phyloP scores from a whole-genome alignment of 495 filamentous ascomycete species.

The Trichocladium uniseriatum region DNA sequence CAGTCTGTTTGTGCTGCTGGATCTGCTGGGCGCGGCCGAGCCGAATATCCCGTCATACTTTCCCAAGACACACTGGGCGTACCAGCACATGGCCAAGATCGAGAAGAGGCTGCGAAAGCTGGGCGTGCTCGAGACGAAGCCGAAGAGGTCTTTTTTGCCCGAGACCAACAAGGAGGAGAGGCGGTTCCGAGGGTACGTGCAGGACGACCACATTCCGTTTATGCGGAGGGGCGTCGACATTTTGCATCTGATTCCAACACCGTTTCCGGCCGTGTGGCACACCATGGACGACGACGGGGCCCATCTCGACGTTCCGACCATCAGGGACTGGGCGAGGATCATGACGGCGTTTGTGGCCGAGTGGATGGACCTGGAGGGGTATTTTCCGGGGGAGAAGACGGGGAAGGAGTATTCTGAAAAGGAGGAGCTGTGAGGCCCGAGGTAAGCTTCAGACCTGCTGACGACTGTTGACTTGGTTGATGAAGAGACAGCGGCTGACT shows the following conservation, averaged over 20 bases:
- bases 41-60: conserved; percentile 76
- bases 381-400: conserved; percentile 30
- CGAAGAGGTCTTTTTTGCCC: conserved; percentile 32
- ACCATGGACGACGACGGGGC: conserved; percentile 71
- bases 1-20: conserved; percentile 83
- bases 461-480: too few relatives aligned
- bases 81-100: conserved; percentile 55
- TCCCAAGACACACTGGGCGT: conserved; percentile 87
- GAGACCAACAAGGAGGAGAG: conserved; percentile 46
- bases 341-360: conserved; percentile 78
- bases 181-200: conserved; percentile 44
- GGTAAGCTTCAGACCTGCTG: too few relatives aligned
- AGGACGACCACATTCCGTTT: conserved; percentile 90
- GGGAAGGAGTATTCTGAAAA: conserved; percentile 4
- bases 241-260: conserved; percentile 73
- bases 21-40: conserved; percentile 65
- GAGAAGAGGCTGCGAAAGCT: conserved; percentile 60
- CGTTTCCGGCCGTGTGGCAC: conserved; percentile 87
- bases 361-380: conserved; percentile 85
- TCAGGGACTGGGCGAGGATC: conserved; percentile 80
- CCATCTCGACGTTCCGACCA: conserved; percentile 74
- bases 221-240: conserved; percentile 75
- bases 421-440: conserved; percentile 21
- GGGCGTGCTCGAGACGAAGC: conserved; percentile 29
- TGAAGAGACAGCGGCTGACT: too few relatives aligned